These are phyloP conservation scores for Candida ortonii DNA, from an alignment of 805 yeast species.

Conservation along the genomic window DNA sequence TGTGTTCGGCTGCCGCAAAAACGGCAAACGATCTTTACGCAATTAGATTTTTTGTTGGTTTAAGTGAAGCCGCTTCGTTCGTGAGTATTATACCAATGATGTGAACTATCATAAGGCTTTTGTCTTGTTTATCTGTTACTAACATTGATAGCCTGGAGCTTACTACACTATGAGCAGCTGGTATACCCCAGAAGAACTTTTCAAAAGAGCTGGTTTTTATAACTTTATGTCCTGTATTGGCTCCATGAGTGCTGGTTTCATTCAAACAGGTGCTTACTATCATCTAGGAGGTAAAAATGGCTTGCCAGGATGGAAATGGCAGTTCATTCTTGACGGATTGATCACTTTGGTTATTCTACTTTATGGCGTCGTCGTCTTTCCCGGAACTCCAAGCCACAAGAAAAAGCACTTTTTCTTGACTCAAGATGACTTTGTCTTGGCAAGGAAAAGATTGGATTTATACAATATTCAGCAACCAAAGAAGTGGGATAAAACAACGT, in stretches of 20 bases:
- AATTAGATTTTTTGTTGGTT: constrained; percentile 57
- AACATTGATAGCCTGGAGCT: too few species aligned
- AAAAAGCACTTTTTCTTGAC: constrained; percentile 33
- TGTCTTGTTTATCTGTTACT: too few species aligned
- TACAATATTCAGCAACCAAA: neutral
- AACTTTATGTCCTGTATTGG: constrained; percentile 35
- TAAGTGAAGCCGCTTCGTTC: constrained; percentile 39
- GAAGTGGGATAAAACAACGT: too few species aligned
- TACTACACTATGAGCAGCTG: neutral
- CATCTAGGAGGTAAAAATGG: constrained; percentile 19
- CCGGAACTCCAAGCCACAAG: constrained; percentile 43
- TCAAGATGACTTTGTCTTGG: neutral
- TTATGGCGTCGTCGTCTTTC: constrained; percentile 39
- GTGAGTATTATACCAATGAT: too few species aligned
- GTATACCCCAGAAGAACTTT: constrained; percentile 5
- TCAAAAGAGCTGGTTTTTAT: constrained; percentile 7
- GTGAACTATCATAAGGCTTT: too few species aligned
- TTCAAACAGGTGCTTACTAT: constrained; percentile 38
- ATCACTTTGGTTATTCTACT: constrained; percentile 36
- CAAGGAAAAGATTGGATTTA: neutral
- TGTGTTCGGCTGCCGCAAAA: constrained; percentile 22
- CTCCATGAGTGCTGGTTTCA: constrained; percentile 49
- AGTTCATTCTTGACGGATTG: constrained; percentile 48
- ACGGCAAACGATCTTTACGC: constrained; percentile 49
- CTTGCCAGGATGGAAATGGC: constrained; percentile 48